These are phyloP conservation scores for Pythium coloratum DNA, from an alignment of 352 stramenopile species.

Conservation along the genomic window DNA sequence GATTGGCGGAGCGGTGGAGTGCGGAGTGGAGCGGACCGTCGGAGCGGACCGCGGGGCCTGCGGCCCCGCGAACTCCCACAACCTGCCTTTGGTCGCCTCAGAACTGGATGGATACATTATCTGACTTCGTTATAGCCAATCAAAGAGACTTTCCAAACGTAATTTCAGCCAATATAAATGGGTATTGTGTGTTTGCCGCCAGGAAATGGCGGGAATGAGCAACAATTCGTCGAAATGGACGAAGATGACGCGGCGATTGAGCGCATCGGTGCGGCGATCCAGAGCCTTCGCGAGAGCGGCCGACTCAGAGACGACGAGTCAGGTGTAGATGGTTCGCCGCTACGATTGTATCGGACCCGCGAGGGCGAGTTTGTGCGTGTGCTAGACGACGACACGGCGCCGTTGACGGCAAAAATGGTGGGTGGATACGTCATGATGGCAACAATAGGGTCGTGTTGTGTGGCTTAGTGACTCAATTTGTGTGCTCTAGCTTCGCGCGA, in stretches of 20 bases:
- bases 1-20: background rate
- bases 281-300: slow-evolving; percentile 12
- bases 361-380: slow-evolving; percentile 59
- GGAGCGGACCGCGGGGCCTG: background rate
- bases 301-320: background rate
- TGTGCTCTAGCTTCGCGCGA: slow-evolving; percentile 35
- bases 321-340: slow-evolving; percentile 1
- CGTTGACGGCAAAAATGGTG: slow-evolving; percentile 58
- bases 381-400: slow-evolving; percentile 52
- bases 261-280: slow-evolving; percentile 24
- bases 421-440: background rate
- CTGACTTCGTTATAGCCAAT: background rate
- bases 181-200: background rate
- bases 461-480: background rate
- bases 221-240: slow-evolving; percentile 14
- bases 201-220: slow-evolving; percentile 1
- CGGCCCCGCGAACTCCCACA: slow-evolving; percentile 1
- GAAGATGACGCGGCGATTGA: slow-evolving; percentile 18
- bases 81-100: background rate
- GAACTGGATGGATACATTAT: background rate
- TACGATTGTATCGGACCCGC: slow-evolving; percentile 45
- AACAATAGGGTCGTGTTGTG: slow-evolving; percentile 13
- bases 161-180: background rate
- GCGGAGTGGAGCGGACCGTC: background rate
- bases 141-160: background rate